Evolutionary conservation across 352 stramenopile genomes (phyloP).

Genomic region (Globisporangium megalacanthum): DNA sequence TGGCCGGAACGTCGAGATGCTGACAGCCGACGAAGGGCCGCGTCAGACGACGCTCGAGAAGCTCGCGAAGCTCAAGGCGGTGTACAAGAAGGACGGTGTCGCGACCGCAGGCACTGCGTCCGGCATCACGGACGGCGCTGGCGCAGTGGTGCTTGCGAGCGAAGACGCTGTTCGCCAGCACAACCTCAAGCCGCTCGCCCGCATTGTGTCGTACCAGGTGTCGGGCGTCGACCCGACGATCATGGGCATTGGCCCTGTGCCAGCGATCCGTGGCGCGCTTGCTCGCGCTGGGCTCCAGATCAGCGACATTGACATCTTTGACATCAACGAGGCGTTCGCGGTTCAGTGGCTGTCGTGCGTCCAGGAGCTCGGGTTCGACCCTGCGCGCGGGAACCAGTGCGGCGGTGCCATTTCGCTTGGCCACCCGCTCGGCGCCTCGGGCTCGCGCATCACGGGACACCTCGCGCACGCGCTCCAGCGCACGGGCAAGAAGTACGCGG

Average conservation of each 20-base stretch:
- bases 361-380: slow-evolving; percentile 95
- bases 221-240: slow-evolving; percentile 94
- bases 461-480: slow-evolving; percentile 84
- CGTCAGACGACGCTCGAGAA: slow-evolving; percentile 76
- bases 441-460: slow-evolving; percentile 90
- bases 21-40: slow-evolving; percentile 74
- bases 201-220: slow-evolving; percentile 90
- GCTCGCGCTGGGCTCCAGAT: slow-evolving; percentile 84
- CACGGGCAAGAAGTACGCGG: slow-evolving; percentile 90
- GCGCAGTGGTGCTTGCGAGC: slow-evolving; percentile 90
- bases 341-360: slow-evolving; percentile 95
- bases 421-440: slow-evolving; percentile 95
- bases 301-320: slow-evolving; percentile 94
- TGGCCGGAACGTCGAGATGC: slow-evolving; percentile 83
- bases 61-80: slow-evolving; percentile 90
- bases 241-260: slow-evolving; percentile 97
- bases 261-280: slow-evolving; percentile 92
- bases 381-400: slow-evolving; percentile 90
- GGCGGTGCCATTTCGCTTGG: slow-evolving; percentile 96
- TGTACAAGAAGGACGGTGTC: slow-evolving; percentile 98
- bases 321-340: slow-evolving; percentile 99
- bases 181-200: slow-evolving; percentile 91
- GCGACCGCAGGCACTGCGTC: slow-evolving; percentile 96
- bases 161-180: slow-evolving; percentile 92
- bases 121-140: slow-evolving; percentile 96